Base-by-base conservation (phyloP, 257 asterid genomes). In the Phtheirospermum japonicum region DNA sequence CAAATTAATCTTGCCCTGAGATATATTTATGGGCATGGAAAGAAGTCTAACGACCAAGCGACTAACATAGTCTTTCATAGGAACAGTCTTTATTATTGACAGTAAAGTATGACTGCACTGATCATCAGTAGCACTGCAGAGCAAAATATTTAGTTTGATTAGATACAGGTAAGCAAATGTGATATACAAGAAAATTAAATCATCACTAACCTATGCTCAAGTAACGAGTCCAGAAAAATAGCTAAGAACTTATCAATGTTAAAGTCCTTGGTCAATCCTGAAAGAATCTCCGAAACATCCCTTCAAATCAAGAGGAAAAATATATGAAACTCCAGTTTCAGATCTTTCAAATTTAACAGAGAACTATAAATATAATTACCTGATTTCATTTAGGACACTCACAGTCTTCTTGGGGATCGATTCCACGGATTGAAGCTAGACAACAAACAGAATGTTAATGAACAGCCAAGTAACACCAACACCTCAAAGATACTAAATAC, bases 401-500 rank as follows among this genome's bases (percentile, higher is more conserved):
- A 92, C 4, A 11, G 80, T 81, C 85, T 85, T 92, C 89, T 73
- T 85, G 60, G 97, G 91, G 70, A 92, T 82, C 68, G 76, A 63
- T 66, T 78, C 82, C 63, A 89, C 79, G 54, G 81, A 67, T 73
- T 89, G 99, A 75, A 87, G 80, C 99, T 92, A 71, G 49, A 72
- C 61, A 73, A 72, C 62, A 42, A 54, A 71, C 48, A 59, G 2
- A 53, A 32, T 37, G 36, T 26, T 59, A 65, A 46, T 43, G 63
- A 68, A 56, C 60, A 46, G 66, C 49, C 63, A 57, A 17, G 49
- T 48, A 51, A 42, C 19, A 23, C 52, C 34, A 23, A 39, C 37
- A 57, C 11, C 28, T 39, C 46, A 56, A 65, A 51, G 20, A 28
- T 37, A 7, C 30, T 32, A 42, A 11, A 40, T 26, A 67, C 28